Conservation (phyloP, 371 early-diverging fungal species). For the Rhizopus sp. region DNA sequence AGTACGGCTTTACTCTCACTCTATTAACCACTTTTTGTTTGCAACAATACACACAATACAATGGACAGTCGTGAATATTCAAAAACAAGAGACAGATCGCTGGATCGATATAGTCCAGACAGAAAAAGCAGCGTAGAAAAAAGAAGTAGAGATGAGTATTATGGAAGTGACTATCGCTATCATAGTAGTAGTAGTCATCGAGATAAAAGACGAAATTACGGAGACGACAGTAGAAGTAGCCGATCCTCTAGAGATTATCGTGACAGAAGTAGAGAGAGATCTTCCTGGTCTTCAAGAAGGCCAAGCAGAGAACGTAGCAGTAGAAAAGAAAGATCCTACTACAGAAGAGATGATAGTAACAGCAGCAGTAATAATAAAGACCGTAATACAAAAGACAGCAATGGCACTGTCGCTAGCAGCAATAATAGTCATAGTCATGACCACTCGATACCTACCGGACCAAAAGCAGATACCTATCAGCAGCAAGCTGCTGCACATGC, state of each 20-base stretch:
- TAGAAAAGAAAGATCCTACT: conserved; percentile 14
- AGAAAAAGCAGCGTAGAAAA: conserved; percentile 24
- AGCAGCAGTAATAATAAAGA: background rate
- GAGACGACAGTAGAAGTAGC: conserved; percentile 15
- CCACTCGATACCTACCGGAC: conserved; percentile 13
- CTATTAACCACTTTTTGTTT: too few relatives aligned
- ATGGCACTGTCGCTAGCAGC: background rate
- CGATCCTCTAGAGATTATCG: conserved; percentile 3
- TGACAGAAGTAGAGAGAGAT: conserved; percentile 18
- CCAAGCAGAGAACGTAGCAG: conserved; percentile 22
- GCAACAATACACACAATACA: conserved; percentile 1
- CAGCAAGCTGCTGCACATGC: conserved; percentile 29
- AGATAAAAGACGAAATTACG: conserved; percentile 28
- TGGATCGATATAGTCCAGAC: conserved; percentile 18
- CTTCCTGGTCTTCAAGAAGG: conserved; percentile 17
- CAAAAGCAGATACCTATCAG: conserved; percentile 16
- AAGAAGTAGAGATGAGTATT: conserved; percentile 30
- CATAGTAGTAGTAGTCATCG: conserved; percentile 19
- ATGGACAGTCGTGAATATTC: conserved; percentile 26
- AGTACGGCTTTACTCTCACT: too few relatives aligned
- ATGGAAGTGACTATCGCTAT: conserved; percentile 15
- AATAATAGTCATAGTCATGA: background rate
- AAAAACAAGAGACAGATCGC: conserved; percentile 26
- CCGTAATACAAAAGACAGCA: background rate
- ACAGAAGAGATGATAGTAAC: conserved; percentile 13